Base-by-base conservation (phyloP, 2,329 filamentous ascomycete species). In the Talaromyces sp. region DNA sequence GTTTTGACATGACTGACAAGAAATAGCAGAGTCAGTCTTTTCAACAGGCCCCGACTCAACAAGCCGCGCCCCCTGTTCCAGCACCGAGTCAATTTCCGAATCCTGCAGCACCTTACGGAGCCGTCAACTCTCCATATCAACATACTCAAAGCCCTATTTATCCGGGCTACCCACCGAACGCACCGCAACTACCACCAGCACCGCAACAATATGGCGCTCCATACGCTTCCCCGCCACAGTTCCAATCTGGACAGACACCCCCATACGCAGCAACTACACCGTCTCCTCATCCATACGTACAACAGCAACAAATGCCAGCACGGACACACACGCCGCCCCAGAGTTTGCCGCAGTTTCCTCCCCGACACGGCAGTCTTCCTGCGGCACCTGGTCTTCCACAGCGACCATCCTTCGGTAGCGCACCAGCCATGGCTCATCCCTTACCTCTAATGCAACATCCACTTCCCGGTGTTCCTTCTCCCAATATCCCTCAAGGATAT, bases 401-500 rank as follows among this genome's bases (percentile, higher is more conserved):
- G 68, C 82, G 87, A 61, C 87, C 87, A 16, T 79, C 82, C 11
- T 86, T 88, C 71, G 82, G 81, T 66, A 82, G 83, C 16, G 83
- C 84, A 33, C 78, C 79, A 63, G 78, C 84, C 66, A 85, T 83
- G 70, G 78, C 82, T 50, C 82, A 81, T 65, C 81, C 84, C 67
- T 80, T 87, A 79, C 83, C 85, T 68, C 83, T 84, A 71, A 79
- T 87, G 77, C 85, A 87, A 72, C 78, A 83, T 78, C 83, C 83
- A 70, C 71, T 82, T 56, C 73, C 78, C 56, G 70, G 72, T 60
- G 76, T 77, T 58, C 75, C 77, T 52, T 61, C 71, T 19, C 71
- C 72, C 41, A 67, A 67, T 41, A 64, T 70, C 19, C 69, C 68
- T 65, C 70, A 67, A 64, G 68, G 45, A 39, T 68, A 70, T 57